Evolutionary conservation across 345 rosid genomes (phyloP), one percentile per base, ranked within the genome.

Genomic region (Syzygium aqueum): DNA sequence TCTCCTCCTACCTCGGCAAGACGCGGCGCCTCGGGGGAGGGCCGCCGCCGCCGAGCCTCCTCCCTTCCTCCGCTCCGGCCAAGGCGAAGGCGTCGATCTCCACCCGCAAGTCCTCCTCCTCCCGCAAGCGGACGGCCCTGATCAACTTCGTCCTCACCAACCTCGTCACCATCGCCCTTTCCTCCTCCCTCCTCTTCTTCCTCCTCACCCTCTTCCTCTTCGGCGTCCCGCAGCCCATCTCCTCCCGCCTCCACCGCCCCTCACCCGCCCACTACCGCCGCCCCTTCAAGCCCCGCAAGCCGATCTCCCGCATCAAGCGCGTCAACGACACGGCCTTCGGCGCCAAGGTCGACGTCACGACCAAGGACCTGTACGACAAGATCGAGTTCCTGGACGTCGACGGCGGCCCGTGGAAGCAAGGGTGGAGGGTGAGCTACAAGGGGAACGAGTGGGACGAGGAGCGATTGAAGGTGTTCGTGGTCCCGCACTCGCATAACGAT

Each of bases 341-440:
- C 40, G 94, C 97, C 57, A 49, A 84, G 9, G 98, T 95, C 54
- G 99, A 97, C 85, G 89, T 97, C 77, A 94, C 98, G 11, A 96
- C 99, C 5, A 97, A 96, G 90, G 96, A 88, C 82, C 90, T 97
- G 85, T 97, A 97, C 89, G 99, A 97, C 77, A 94, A 90, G 95
- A 97, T 97, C 87, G 93, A 96, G 93, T 97, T 97, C 89, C 85
- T 88, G 92, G 98, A 97, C 84, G 87, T 59, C 25, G 95, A 93
- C 89, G 99, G 99, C 30, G 99, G 99, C 77, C 91, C 99, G 10
- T 97, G 99, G 99, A 97, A 91, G 90, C 99, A 97, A 89, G 99
- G 99, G 10, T 97, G 99, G 99, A 84, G 88, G 77, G 99, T 97
- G 49, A 89, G 84, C 37, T 96, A 97, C 84, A 91, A 87, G 88